phyloP scores from a whole-genome alignment of 2,329 filamentous ascomycete species.

The Colletotrichum coccodes region DNA sequence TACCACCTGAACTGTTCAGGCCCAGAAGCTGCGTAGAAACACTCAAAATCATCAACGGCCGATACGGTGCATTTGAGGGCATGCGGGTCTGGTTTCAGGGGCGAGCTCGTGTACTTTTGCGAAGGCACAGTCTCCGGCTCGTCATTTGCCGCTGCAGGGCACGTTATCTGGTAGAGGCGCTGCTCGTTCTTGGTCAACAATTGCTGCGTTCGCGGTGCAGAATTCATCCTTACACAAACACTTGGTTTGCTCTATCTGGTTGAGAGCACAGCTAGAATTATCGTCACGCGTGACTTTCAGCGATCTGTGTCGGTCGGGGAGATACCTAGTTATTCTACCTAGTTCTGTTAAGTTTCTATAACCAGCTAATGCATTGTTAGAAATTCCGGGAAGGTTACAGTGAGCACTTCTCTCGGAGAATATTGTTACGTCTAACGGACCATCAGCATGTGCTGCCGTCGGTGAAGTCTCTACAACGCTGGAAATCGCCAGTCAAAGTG shows the following conservation, averaged over 20 bases:
- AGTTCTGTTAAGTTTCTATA: too few relatives aligned
- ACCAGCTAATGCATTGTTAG: too few relatives aligned
- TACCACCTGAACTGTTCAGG: not conserved
- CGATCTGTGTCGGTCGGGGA: too few relatives aligned
- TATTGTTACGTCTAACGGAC: not conserved
- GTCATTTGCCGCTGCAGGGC: not conserved
- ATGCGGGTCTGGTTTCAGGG: not conserved
- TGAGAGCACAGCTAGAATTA: too few relatives aligned
- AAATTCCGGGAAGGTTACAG: too few relatives aligned
- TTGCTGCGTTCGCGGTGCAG: too few relatives aligned
- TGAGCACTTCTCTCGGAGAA: not conserved
- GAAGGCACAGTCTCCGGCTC: slow-evolving; percentile 6
- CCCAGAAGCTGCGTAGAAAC: not conserved
- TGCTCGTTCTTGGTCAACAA: not conserved
- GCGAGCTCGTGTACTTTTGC: not conserved
- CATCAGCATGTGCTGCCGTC: not conserved
- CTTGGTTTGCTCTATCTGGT: too few relatives aligned
- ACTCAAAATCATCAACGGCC: not conserved
- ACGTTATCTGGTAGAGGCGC: not conserved
- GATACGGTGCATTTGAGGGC: not conserved
- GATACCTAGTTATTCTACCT: too few relatives aligned
- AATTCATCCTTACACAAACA: too few relatives aligned
- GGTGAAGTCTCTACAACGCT: not conserved
- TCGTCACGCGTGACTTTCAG: not conserved
- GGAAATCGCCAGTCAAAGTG: not conserved